phyloP scores from a whole-genome alignment of 176 grass and related monocot genomes.

The Avena sativa region DNA sequence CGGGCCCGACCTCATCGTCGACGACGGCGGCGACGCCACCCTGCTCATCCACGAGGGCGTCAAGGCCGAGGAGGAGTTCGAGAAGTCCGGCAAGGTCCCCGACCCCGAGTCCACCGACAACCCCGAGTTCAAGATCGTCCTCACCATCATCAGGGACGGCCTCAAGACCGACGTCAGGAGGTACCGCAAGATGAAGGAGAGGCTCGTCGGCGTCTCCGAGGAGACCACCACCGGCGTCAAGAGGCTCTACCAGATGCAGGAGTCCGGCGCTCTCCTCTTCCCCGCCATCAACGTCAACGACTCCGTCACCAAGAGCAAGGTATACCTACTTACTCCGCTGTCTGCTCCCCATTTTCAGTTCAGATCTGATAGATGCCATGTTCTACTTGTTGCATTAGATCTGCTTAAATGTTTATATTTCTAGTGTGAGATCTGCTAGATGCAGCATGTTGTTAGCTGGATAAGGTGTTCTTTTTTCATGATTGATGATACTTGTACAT shows the following conservation, averaged over 20 bases:
- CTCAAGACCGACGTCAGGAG: slow-evolving; percentile 72
- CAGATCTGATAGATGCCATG: too few species aligned
- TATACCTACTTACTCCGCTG: too few species aligned
- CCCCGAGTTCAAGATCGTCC: slow-evolving; percentile 96
- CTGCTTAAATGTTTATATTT: too few species aligned
- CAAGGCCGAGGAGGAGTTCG: slow-evolving; percentile 94
- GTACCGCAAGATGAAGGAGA: slow-evolving; percentile 96
- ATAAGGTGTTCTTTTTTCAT: too few species aligned
- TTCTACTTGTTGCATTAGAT: too few species aligned
- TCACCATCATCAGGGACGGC: slow-evolving; percentile 79
- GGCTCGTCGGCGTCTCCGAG: slow-evolving; percentile 93
- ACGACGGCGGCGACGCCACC: slow-evolving; percentile 85
- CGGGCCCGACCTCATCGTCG: slow-evolving; percentile 90
- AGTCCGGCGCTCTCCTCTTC: slow-evolving; percentile 75
- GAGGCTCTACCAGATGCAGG: slow-evolving; percentile 95
- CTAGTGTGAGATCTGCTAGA: background rate
- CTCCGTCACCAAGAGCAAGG: slow-evolving; percentile 88
- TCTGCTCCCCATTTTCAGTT: too few species aligned
- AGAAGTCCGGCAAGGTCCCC: slow-evolving; percentile 71
- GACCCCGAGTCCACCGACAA: slow-evolving; percentile 87
- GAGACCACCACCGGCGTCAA: slow-evolving; percentile 95
- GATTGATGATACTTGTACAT: background rate
- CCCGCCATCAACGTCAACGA: slow-evolving; percentile 95
- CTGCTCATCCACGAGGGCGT: slow-evolving; percentile 91
- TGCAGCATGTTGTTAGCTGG: background rate